Conservation (phyloP, 108 stramenopile species). For the Skeletonema grethae region DNA sequence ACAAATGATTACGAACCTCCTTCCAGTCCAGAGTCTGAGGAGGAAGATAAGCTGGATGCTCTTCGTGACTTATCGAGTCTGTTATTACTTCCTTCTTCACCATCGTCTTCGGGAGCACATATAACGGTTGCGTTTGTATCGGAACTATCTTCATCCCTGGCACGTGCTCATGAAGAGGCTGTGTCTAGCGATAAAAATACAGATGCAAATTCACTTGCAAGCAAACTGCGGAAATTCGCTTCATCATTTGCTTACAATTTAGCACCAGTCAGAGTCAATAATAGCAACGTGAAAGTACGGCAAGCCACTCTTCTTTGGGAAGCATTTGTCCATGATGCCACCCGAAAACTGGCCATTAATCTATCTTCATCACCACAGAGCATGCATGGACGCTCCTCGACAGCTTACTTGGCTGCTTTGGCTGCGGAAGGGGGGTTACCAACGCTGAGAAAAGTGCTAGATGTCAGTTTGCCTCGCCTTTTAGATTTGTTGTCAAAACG, state of each 20-base stretch:
- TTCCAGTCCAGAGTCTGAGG: conserved; percentile 48
- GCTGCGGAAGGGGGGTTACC: conserved; percentile 64
- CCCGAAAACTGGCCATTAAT: conserved; percentile 39
- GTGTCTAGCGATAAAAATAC: conserved; percentile 16
- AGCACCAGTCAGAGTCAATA: conserved; percentile 24
- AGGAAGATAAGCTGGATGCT: conserved; percentile 66
- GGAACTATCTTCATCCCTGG: conserved; percentile 38
- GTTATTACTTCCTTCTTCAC: conserved; percentile 25
- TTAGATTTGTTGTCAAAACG: conserved; percentile 22
- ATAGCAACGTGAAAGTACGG: background rate
- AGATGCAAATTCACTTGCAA: conserved; percentile 53
- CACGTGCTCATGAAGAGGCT: conserved; percentile 49
- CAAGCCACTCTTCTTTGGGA: conserved; percentile 47
- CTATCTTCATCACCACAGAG: conserved; percentile 58
- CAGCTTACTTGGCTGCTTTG: conserved; percentile 80
- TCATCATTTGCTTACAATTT: conserved; percentile 55
- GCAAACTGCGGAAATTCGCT: conserved; percentile 61
- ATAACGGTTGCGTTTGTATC: conserved; percentile 30
- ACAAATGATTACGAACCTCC: conserved; percentile 40
- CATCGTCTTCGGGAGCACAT: conserved; percentile 4
- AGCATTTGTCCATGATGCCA: conserved; percentile 58
- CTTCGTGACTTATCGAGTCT: conserved; percentile 62
- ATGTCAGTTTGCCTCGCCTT: conserved; percentile 53
- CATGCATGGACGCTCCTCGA: conserved; percentile 58
- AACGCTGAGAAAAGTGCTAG: conserved; percentile 61